Conservation (phyloP, 257 asterid species). For the Thymus mandschuricus region DNA sequence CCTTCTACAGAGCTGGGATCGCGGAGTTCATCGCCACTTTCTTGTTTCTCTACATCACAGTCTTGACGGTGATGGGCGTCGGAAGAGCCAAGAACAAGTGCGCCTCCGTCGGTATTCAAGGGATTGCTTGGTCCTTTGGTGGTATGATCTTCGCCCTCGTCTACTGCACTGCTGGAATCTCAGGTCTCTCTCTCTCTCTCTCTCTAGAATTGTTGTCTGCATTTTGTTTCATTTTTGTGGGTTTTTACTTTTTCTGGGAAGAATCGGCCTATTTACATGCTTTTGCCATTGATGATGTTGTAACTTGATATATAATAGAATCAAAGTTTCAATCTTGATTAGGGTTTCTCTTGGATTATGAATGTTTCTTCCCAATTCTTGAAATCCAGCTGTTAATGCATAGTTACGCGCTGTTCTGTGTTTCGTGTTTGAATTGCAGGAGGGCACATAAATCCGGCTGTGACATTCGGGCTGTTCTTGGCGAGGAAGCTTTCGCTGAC, state of each 20-base stretch:
- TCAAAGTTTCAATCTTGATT: too few relatives aligned
- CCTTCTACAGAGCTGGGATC: slow-evolving; percentile 68
- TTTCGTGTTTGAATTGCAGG: slow-evolving; percentile 38
- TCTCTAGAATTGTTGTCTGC: too few relatives aligned
- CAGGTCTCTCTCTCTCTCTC: slow-evolving; percentile 40
- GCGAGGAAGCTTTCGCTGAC: slow-evolving; percentile 69
- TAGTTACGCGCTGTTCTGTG: too few relatives aligned
- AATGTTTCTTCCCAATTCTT: too few relatives aligned
- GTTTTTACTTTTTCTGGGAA: too few relatives aligned
- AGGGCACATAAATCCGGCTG: slow-evolving; percentile 79
- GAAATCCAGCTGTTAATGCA: too few relatives aligned
- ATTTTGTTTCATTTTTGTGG: too few relatives aligned
- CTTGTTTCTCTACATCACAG: slow-evolving; percentile 58
- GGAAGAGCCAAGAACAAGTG: slow-evolving; percentile 46
- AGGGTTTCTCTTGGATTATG: too few relatives aligned
- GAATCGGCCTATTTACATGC: too few relatives aligned
- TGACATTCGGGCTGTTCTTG: slow-evolving; percentile 64
- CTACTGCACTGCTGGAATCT: slow-evolving; percentile 76
- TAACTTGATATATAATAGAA: too few relatives aligned
- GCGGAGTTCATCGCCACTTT: slow-evolving; percentile 73
- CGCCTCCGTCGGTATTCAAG: slow-evolving; percentile 59
- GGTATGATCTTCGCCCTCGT: slow-evolving; percentile 77
- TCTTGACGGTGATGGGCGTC: slow-evolving; percentile 68
- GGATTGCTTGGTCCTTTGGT: slow-evolving; percentile 75
- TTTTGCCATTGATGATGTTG: too few relatives aligned